These are phyloP conservation scores for Fusarium sp. DNA, from an alignment of 2,329 filamentous ascomycete genomes.

Conservation along the genomic window DNA sequence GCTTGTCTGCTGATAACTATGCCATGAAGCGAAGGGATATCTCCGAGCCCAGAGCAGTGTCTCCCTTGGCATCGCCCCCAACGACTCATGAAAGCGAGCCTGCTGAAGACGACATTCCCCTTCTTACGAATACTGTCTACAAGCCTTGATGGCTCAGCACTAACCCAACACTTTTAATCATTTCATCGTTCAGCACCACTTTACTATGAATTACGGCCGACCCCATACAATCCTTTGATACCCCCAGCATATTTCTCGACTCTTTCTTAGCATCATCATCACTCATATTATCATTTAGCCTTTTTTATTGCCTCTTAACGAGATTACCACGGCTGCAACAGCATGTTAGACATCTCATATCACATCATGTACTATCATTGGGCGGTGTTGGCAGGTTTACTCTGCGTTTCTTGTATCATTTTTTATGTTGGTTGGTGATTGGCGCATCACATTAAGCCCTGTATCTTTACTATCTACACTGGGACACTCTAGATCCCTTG, in stretches of 20 bases:
- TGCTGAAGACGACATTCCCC: constrained; percentile 49
- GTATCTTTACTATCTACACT: constrained; percentile 9
- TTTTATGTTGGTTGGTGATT: not conserved
- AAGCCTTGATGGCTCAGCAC: constrained; percentile 47
- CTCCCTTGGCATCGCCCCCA: constrained; percentile 52
- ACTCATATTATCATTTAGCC: not conserved
- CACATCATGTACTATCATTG: constrained; percentile 23
- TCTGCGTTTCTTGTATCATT: not conserved
- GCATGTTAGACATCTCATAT: constrained; percentile 32
- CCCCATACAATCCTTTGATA: constrained; percentile 45
- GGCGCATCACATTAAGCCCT: constrained; percentile 4
- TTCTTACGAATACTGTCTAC: constrained; percentile 65
- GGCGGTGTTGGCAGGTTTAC: constrained; percentile 15
- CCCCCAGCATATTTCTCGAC: constrained; percentile 30
- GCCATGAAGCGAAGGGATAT: constrained; percentile 38
- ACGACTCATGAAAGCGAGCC: constrained; percentile 44
- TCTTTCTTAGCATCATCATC: not conserved
- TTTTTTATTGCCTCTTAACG: constrained; percentile 15
- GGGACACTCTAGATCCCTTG: constrained; percentile 2
- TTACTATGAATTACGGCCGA: constrained; percentile 44
- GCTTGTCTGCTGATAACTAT: constrained; percentile 42
- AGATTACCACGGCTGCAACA: constrained; percentile 38
- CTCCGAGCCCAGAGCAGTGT: constrained; percentile 33
- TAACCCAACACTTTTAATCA: constrained; percentile 6
- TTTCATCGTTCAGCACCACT: constrained; percentile 16